Percentiles rank a stretch among this genome's conserved stretches.
These are phyloP conservation scores for Pseudodiploospora longispora DNA, from an alignment of 2,329 filamentous ascomycete species.

Conservation along the genomic window DNA sequence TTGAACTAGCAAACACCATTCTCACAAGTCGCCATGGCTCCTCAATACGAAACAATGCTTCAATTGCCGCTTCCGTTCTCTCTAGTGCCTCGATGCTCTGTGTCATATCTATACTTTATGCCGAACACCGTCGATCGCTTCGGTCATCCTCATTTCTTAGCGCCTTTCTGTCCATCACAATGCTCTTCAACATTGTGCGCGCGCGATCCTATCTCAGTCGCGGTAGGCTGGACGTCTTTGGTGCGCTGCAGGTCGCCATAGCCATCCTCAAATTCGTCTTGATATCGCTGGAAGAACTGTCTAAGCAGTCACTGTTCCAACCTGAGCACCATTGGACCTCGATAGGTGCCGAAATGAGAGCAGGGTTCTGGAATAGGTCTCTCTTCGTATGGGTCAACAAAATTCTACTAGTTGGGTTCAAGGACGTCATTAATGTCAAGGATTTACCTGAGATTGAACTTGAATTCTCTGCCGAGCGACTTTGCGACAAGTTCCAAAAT, in stretches of 20 bases:
- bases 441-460: conserved; percentile 29
- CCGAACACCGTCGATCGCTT: conserved; percentile 28
- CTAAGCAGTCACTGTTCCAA: conserved; percentile 11
- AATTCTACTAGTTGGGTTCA: conserved; percentile 28
- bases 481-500: conserved; percentile 4
- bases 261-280: conserved; percentile 23
- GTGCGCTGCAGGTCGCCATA: conserved; percentile 15
- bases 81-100: conserved; percentile 8
- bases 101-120: conserved; percentile 22
- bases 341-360: conserved; percentile 22
- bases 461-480: conserved; percentile 17
- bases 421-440: conserved; percentile 20
- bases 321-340: conserved; percentile 30
- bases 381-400: conserved; percentile 27
- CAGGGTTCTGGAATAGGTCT: conserved; percentile 32
- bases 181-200: conserved; percentile 36
- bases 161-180: conserved; percentile 31
- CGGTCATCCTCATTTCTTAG: conserved; percentile 36
- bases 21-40: conserved; percentile 15
- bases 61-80: background rate
- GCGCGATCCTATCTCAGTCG: conserved; percentile 15
- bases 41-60: conserved; percentile 3
- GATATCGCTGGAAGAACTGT: conserved; percentile 25
- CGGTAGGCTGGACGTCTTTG: conserved; percentile 2
- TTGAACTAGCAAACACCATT: background rate